These are phyloP conservation scores for Aspergillus puulaauensis DNA, from an alignment of 2,329 filamentous ascomycete species.

Conservation along the genomic window DNA sequence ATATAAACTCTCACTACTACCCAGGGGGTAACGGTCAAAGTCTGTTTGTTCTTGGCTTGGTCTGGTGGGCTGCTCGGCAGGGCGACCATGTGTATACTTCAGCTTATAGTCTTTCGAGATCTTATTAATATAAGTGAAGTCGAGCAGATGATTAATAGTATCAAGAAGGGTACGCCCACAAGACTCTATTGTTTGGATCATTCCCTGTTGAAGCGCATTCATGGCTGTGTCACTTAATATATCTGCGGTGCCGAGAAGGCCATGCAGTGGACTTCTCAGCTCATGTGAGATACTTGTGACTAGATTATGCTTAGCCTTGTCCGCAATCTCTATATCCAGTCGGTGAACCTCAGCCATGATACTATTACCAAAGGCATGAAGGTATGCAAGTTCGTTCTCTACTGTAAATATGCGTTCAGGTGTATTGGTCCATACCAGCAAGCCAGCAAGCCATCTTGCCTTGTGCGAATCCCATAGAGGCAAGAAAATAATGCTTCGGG, in stretches of 20 bases:
- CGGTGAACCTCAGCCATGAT: constrained; percentile 33
- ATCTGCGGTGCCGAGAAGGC: constrained; percentile 34
- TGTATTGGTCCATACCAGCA: constrained; percentile 28
- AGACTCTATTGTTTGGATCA: constrained; percentile 37
- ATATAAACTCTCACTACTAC: neutral
- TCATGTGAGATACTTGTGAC: constrained; percentile 37
- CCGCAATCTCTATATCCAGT: constrained; percentile 29
- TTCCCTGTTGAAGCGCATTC: constrained; percentile 27
- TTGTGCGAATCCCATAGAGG: constrained; percentile 34
- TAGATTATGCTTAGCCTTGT: constrained; percentile 34
- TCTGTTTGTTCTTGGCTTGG: neutral
- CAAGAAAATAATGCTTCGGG: constrained; percentile 28
- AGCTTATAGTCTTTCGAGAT: neutral
- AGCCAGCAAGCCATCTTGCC: constrained; percentile 29
- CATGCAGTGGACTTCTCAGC: constrained; percentile 36
- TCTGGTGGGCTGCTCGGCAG: neutral
- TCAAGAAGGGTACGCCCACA: constrained; percentile 45
- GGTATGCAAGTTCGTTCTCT: constrained; percentile 28
- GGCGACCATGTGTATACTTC: neutral
- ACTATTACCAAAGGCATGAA: constrained; percentile 32
- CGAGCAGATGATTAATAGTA: constrained; percentile 40
- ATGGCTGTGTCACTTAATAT: constrained; percentile 31
- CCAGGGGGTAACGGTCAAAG: neutral
- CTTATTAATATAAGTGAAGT: constrained; percentile 28
- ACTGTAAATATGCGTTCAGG: constrained; percentile 24